phyloP scores from a whole-genome alignment of 108 stramenopile species.

The Cyclostephanos invisitatus region DNA sequence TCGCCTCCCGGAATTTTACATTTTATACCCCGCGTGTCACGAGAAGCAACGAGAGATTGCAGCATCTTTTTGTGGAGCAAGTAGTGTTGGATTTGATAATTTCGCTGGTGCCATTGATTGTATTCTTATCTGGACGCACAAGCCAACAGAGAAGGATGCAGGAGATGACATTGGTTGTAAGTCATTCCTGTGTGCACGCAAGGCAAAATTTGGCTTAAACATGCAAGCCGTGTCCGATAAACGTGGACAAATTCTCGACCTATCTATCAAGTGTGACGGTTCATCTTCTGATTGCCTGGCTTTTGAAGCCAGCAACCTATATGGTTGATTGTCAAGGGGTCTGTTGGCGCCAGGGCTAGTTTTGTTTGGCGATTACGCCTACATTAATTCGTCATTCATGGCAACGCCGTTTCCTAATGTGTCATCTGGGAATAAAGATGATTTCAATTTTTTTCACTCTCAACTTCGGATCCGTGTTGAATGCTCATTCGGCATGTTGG shows the following conservation, averaged over 20 bases:
- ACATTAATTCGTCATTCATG: slow-evolving; percentile 38
- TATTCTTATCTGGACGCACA: slow-evolving; percentile 39
- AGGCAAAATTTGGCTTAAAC: slow-evolving; percentile 43
- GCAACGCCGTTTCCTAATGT: slow-evolving; percentile 32
- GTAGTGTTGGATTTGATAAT: slow-evolving; percentile 17
- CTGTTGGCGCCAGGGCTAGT: slow-evolving; percentile 20
- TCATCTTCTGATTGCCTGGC: slow-evolving; percentile 30
- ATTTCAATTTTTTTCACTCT: slow-evolving; percentile 28
- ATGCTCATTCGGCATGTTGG: slow-evolving; percentile 35
- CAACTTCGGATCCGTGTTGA: slow-evolving; percentile 29
- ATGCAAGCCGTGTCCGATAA: slow-evolving; percentile 26
- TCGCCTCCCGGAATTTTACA: not conserved
- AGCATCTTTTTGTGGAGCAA: slow-evolving; percentile 24
- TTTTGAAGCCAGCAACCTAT: slow-evolving; percentile 20
- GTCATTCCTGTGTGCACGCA: slow-evolving; percentile 36
- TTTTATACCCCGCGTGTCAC: slow-evolving; percentile 24
- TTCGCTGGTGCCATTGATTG: slow-evolving; percentile 47
- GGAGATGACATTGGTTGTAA: not conserved
- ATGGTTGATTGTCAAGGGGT: slow-evolving; percentile 2
- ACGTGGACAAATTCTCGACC: slow-evolving; percentile 26
- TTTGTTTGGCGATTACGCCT: slow-evolving; percentile 43
- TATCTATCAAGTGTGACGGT: slow-evolving; percentile 24
- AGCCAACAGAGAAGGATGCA: slow-evolving; percentile 21
- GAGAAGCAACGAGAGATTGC: slow-evolving; percentile 34
- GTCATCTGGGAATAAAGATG: slow-evolving; percentile 1